A percentile compares a stretch with the other conserved stretches of the same genome.
Evolutionary conservation across 139 green algal genomes (phyloP).

Genomic region (Coelastrella sp.): DNA sequence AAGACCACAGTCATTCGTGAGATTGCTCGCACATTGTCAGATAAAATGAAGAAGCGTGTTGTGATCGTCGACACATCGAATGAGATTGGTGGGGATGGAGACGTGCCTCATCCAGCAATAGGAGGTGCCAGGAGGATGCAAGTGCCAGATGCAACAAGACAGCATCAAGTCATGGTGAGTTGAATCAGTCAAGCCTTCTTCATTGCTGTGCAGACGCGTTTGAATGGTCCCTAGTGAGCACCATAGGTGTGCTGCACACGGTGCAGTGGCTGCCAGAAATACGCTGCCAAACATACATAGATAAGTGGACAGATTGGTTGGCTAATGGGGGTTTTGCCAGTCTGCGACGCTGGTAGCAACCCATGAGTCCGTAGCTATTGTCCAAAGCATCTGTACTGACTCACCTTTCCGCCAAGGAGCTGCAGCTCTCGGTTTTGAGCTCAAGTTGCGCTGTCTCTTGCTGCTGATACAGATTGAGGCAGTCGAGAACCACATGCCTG

Average conservation of each 20-base stretch:
- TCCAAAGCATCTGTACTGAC: too few relatives aligned
- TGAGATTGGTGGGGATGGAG: constrained; percentile 94
- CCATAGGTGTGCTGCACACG: neutral
- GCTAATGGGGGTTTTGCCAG: too few relatives aligned
- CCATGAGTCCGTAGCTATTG: too few relatives aligned
- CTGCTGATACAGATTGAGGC: constrained; percentile 86
- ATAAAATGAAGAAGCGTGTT: constrained; percentile 82
- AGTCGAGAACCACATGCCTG: constrained; percentile 98
- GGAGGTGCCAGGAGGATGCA: constrained; percentile 95
- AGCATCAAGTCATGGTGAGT: constrained; percentile 94
- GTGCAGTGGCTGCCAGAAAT: too few relatives aligned
- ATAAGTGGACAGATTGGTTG: too few relatives aligned
- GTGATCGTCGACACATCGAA: constrained; percentile 95
- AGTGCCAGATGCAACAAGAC: constrained; percentile 85
- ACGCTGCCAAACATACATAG: too few relatives aligned
- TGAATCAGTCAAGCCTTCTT: neutral
- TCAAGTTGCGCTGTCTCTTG: neutral
- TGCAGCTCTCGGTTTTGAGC: too few relatives aligned
- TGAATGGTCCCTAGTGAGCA: too few relatives aligned
- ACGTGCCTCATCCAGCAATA: constrained; percentile 96
- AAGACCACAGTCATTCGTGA: constrained; percentile 97
- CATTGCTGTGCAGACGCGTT: too few relatives aligned
- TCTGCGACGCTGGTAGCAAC: too few relatives aligned
- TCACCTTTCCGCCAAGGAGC: too few relatives aligned
- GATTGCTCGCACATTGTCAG: constrained; percentile 89